Conservation (phyloP, 2,329 filamentous ascomycete species). For the Ophiostoma populinum region DNA sequence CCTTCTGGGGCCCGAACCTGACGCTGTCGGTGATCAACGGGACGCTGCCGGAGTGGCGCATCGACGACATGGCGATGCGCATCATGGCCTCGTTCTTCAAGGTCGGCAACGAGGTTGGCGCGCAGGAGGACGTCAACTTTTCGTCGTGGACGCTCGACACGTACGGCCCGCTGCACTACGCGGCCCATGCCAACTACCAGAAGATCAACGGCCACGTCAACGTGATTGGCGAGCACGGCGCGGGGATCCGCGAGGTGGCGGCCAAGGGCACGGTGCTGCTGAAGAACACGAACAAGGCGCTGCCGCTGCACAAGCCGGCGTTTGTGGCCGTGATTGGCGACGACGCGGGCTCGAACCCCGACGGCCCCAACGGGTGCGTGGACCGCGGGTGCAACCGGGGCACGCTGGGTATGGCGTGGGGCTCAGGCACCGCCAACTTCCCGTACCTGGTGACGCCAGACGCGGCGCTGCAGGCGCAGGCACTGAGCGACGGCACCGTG, state of each 20-base stretch:
- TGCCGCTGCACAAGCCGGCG: slow-evolving; percentile 66
- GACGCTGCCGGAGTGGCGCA: slow-evolving; percentile 48
- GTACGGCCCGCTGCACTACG: slow-evolving; percentile 49
- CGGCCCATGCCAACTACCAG: slow-evolving; percentile 34
- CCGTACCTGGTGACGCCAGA: slow-evolving; percentile 64
- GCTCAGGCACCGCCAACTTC: slow-evolving; percentile 55
- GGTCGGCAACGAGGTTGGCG: slow-evolving; percentile 35
- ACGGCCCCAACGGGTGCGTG: slow-evolving; percentile 61
- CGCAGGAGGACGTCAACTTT: slow-evolving; percentile 53
- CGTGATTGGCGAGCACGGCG: slow-evolving; percentile 59
- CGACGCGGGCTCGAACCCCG: slow-evolving; percentile 59
- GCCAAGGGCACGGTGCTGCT: slow-evolving; percentile 73
- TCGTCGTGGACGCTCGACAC: slow-evolving; percentile 73
- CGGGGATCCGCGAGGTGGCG: slow-evolving; percentile 57
- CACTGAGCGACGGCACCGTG: slow-evolving; percentile 37
- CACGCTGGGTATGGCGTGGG: slow-evolving; percentile 63
- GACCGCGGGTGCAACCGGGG: slow-evolving; percentile 46
- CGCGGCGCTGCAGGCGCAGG: slow-evolving; percentile 47
- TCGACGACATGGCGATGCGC: slow-evolving; percentile 67
- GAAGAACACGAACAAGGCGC: slow-evolving; percentile 59
- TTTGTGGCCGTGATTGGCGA: slow-evolving; percentile 66
- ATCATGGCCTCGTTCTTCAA: slow-evolving; percentile 32
- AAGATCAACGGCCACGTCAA: slow-evolving; percentile 70
- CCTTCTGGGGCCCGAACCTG: slow-evolving; percentile 42
- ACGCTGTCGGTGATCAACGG: slow-evolving; percentile 62